Evolutionary conservation across 2,329 filamentous ascomycete genomes (phyloP), one percentile per base, ranked within the genome.

Genomic region (Ophiostoma pallidulum): DNA sequence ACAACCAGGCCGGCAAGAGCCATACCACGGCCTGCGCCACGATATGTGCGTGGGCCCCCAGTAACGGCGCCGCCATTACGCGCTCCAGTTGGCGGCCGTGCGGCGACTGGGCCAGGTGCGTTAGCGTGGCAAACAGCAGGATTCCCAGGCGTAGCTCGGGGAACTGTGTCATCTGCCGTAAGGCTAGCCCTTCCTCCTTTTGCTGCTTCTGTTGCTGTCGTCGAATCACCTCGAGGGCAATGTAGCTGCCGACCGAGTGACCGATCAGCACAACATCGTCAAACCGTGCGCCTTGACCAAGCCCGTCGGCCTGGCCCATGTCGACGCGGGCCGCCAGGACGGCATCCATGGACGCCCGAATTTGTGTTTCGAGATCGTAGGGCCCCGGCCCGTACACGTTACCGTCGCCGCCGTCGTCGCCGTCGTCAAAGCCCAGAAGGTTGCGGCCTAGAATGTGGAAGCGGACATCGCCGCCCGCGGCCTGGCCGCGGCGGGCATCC

Each of bases 241-340:
- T 82, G 60, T 85, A 90, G 9, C 78, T 69, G 20, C 85, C 85
- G 1, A 90, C 81, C 0, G 83, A 87, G 62, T 90, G 85, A 4
- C 84, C 85, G 42, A 84, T 74, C 14, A 90, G 65, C 8, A 87
- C 70, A 16, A 88, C 74, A 42, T 69, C 69, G 58, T 79, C 70
- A 53, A 76, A 80, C 0, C 64, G 60, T 40, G 62, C 57, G 31
- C 63, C 66, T 33, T 62, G 53, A 2, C 58, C 55, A 19, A 59
- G 51, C 3, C 58, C 53, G 49, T 62, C 47, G 51, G 57, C 28
- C 63, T 56, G 32, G 58, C 57, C 37, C 60, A 59, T 3, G 18
- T 47, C 48, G 41, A 57, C 31, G 1, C 28, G 58, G 41, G 1
- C 46, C 1, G 62, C 60, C 4, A 75, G 55, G 10, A 67, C 62